Percentiles rank a stretch among this genome's conserved stretches.
phyloP scores from a whole-genome alignment of 2,329 filamentous ascomycete genomes.

The Penicillium sclerotigenum region DNA sequence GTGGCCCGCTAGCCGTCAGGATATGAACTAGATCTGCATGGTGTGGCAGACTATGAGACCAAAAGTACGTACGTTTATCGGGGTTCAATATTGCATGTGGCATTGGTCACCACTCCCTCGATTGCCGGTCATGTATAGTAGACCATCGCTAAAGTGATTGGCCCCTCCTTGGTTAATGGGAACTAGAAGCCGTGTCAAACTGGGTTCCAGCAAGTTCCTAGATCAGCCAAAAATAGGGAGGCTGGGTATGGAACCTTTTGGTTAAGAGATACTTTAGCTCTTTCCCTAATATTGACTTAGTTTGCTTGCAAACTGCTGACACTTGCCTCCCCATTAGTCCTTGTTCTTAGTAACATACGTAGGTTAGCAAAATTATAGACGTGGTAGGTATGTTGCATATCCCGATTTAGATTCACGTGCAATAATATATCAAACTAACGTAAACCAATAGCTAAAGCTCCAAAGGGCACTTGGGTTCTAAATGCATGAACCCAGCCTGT shows the following conservation, averaged over 20 bases:
- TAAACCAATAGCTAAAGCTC: not conserved
- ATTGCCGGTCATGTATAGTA: constrained; percentile 71
- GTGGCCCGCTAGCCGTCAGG: constrained; percentile 64
- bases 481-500: not conserved
- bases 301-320: not conserved
- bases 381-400: not conserved
- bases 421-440: not conserved
- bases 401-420: fast-evolving
- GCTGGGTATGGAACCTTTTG: no score
- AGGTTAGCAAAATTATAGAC: not conserved
- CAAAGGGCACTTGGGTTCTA: not conserved
- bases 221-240: not conserved
- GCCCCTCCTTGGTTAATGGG: not conserved
- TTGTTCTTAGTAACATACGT: not conserved
- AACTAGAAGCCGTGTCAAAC: not conserved
- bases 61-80: no score
- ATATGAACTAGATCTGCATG: constrained; percentile 72
- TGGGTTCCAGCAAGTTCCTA: not conserved
- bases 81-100: constrained; percentile 80
- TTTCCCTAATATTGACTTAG: not conserved
- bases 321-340: not conserved
- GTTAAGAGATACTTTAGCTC: no score
- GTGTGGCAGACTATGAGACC: constrained; percentile 66
- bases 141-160: constrained; percentile 37
- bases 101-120: constrained; percentile 70